These are phyloP conservation scores for Diutina sp. DNA, from an alignment of 1,139 yeast species.

Conservation along the genomic window DNA sequence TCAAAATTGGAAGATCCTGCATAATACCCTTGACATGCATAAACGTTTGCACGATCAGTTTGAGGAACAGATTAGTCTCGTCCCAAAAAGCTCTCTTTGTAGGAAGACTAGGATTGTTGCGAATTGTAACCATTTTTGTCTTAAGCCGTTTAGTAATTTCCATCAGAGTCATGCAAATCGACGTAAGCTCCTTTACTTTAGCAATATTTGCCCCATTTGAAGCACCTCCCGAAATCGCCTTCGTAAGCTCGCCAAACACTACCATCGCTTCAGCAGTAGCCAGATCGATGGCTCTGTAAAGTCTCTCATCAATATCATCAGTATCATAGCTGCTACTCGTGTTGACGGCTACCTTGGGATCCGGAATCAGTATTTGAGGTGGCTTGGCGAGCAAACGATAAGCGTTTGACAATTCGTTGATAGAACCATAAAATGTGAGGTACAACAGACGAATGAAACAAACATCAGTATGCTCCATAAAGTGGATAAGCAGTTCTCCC, in stretches of 20 bases:
- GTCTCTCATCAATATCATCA: slow-evolving; percentile 59
- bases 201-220: slow-evolving; percentile 25
- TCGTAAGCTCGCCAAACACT: slow-evolving; percentile 68
- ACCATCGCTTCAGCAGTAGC: slow-evolving; percentile 72
- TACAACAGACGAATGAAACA: slow-evolving; percentile 64
- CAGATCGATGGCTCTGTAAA: slow-evolving; percentile 59
- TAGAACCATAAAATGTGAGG: slow-evolving; percentile 58
- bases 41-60: slow-evolving; percentile 70
- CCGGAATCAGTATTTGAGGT: background rate
- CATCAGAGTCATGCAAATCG: slow-evolving; percentile 68
- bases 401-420: slow-evolving; percentile 66
- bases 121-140: slow-evolving; percentile 39
- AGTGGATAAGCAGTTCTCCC: slow-evolving; percentile 31
- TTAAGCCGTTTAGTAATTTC: slow-evolving; percentile 64
- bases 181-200: slow-evolving; percentile 67
- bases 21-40: slow-evolving; percentile 78
- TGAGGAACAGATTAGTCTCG: slow-evolving; percentile 66
- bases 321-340: slow-evolving; percentile 7
- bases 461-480: slow-evolving; percentile 47
- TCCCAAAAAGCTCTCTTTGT: slow-evolving; percentile 72
- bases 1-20: slow-evolving; percentile 64
- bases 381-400: slow-evolving; percentile 26
- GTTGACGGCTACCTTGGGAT: background rate
- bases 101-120: slow-evolving; percentile 35
- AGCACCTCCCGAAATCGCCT: slow-evolving; percentile 66